Base-by-base conservation (phyloP, 345 rosid genomes). In the Ceriops tagal region DNA sequence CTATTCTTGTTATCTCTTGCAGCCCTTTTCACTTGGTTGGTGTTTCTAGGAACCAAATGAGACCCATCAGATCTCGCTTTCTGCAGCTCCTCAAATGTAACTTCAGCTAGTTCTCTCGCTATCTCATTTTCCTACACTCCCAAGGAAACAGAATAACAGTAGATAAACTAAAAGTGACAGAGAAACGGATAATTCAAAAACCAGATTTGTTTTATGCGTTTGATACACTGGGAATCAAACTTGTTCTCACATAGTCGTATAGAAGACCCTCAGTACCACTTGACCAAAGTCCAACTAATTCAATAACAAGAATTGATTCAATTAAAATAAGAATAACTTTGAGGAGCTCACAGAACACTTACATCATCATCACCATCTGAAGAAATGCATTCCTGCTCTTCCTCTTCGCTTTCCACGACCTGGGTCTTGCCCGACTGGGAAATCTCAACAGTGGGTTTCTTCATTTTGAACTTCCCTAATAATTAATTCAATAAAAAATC, bases 21-120 rank as follows among this genome's bases (percentile, higher is more conserved):
- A 20, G 76, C 66, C 65, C 73, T 86, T 68, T 80, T 84, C 75
- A 76, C 89, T 70, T 59, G 62, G 60, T 31, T 64, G 10, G 73
- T 64, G 55, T 82, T 86, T 60, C 51, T 60, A 20, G 62, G 66
- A 70, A 76, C 78, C 6, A 84, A 65, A 76, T 79, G 80, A 55
- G 95, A 87, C 52, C 96, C 96, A 81, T 91, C 88, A 34, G 92
- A 83, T 4, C 84, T 81, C 53, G 89, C 81, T 70, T 79, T 85
- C 74, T 84, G 98, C 53, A 91, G 78, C 65, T 91, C 96, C 83
- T 78, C 98, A 18, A 93, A 89, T 3, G 97, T 88, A 43, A 84
- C 81, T 69, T 87, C 88, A 0, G 87, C 88, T 27, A 93, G 82
- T 69, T 87, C 92, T 39, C 83, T 83, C 82, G 74, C 80, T 69